Base-by-base conservation (phyloP, 2,329 filamentous ascomycete species). In the Calonectria fujianensis region DNA sequence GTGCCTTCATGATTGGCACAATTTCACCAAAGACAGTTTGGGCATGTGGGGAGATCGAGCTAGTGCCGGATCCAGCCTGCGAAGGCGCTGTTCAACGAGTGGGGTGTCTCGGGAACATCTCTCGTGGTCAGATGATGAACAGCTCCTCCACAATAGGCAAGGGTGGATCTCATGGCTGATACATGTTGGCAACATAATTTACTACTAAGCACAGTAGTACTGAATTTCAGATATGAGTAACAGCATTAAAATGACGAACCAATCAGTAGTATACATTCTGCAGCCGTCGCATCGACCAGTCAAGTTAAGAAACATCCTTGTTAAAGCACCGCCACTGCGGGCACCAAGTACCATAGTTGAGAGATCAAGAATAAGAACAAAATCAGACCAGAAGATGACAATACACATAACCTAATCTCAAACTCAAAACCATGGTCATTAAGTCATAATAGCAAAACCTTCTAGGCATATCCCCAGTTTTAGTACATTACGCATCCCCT, bases 401-500 rank as follows among this genome's bases (percentile, higher is more conserved):
- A 39, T 64, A 70, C 69, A 59, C 63, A 59, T 67, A 72, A 59
- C 72, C 74, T 52, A 69, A 35, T 54, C 32, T 41, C 67, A 32
- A 74, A 73, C 66, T 73, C 66, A 29, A 73, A 69, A 70, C 74
- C 75, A 74, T 79, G 76, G 74, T 83, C 82, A 78, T 83, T 75
- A 83, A 76, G 76, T 83, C 82, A 77, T 82, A 69, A 83, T 70
- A 78, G 50, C 75, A 81, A 75, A 71, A 41, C 65, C 74, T 68
- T 80, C 80, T 80, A 80, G 61, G 61, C 79, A 72, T 61, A 70
- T 72, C 76, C 57, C 80, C 78, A 65, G 32, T 79, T 81, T 81
- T 75, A 76, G 71, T 81, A 80, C 80, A 81, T 73, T 72, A 74
- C 63, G 66, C 70, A 77, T 70, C 73, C 57, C 14, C 74, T 81